These are phyloP conservation scores for Coriaria nepalensis DNA, from an alignment of 306 rosid genomes.

Conservation along the genomic window DNA sequence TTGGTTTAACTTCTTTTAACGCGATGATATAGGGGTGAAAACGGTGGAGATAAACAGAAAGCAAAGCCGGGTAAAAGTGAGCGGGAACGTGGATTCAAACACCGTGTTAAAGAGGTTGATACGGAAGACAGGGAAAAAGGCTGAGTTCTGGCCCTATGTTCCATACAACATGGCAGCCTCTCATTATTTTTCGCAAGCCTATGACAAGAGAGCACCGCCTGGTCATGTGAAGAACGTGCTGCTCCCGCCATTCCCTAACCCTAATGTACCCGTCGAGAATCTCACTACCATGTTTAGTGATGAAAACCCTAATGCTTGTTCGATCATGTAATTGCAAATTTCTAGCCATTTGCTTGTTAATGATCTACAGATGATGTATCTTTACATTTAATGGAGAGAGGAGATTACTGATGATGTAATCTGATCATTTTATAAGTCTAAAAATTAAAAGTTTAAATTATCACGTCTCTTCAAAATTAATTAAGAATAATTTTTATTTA, in stretches of 20 bases:
- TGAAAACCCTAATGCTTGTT: constrained; percentile 82
- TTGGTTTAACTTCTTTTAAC: neutral
- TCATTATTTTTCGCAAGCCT: constrained; percentile 70
- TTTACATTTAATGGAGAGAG: too few species aligned
- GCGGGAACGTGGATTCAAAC: constrained; percentile 67
- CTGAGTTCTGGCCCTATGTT: constrained; percentile 91
- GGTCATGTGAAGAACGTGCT: constrained; percentile 53
- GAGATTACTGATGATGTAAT: too few species aligned
- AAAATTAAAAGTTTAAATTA: too few species aligned
- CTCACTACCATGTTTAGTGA: constrained; percentile 57
- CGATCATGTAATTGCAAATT: constrained; percentile 38
- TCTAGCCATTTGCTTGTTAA: neutral
- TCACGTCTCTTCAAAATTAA: too few species aligned
- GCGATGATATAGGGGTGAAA: constrained; percentile 37
- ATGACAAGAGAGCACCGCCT: constrained; percentile 82
- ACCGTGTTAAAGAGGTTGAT: constrained; percentile 63
- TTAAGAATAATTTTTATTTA: too few species aligned
- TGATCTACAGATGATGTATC: too few species aligned
- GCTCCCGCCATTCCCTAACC: constrained; percentile 37
- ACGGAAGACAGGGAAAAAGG: constrained; percentile 70
- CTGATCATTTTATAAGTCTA: too few species aligned
- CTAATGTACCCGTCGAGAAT: constrained; percentile 50
- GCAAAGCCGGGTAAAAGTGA: constrained; percentile 60
- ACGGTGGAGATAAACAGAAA: constrained; percentile 60
- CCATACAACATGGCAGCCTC: constrained; percentile 75